Conservation (phyloP, 1,284 basidiomycete species). For the Papiliotrema flavescens region DNA sequence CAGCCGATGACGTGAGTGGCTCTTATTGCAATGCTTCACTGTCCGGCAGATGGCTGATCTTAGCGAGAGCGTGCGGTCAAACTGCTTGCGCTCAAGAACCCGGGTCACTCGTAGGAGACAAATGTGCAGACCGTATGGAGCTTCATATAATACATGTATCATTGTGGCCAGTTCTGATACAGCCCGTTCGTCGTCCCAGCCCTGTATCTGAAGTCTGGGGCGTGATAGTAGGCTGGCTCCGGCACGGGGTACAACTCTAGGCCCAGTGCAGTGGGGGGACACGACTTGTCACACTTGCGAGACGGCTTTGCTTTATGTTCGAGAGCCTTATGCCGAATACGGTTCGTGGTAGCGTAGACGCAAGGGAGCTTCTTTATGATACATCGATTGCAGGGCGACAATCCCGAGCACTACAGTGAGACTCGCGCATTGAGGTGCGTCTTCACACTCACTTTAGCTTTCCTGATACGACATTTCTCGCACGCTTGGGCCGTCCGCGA, state of each 20-base stretch:
- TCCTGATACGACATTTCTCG: constrained; percentile 10
- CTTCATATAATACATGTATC: neutral
- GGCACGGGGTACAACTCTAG: neutral
- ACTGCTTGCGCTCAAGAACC: constrained; percentile 47
- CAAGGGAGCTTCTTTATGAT: constrained; percentile 1
- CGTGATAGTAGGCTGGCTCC: neutral
- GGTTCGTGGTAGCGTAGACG: neutral
- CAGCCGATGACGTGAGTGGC: constrained; percentile 50
- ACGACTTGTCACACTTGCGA: no score
- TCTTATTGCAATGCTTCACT: neutral
- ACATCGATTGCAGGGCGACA: constrained; percentile 5
- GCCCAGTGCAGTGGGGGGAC: no score
- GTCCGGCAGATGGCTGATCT: neutral
- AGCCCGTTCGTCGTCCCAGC: no score
- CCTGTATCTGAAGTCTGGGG: no score
- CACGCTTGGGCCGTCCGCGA: constrained; percentile 11
- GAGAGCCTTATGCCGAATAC: neutral
- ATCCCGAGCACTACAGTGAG: constrained; percentile 7
- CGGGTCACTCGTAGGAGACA: constrained; percentile 40
- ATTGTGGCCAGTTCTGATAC: no score
- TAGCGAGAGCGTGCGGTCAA: constrained; percentile 51
- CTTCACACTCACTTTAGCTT: constrained; percentile 5
- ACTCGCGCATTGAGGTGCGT: neutral
- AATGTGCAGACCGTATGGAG: neutral
- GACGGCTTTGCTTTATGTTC: neutral